A percentile compares a stretch with the other conserved stretches of the same genome.
Evolutionary conservation across 208 protist genomes (phyloP).

Genomic region (Acanthamoeba castellanii): DNA sequence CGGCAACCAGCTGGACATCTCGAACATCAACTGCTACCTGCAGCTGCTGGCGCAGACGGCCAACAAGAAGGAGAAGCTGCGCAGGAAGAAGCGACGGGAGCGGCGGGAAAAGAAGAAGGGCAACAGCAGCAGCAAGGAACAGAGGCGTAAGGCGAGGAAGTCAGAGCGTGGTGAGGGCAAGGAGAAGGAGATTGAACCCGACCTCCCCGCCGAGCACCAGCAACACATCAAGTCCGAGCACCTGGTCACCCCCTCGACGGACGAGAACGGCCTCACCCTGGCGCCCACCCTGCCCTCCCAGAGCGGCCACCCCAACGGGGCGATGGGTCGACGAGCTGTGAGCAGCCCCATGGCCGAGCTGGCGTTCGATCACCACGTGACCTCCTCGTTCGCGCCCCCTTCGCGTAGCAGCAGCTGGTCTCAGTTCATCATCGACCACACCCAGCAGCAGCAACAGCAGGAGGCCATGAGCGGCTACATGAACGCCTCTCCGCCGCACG

Average conservation of each 20-base stretch:
- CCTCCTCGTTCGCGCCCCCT: not conserved
- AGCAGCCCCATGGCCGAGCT: not conserved
- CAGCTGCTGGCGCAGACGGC: conserved; percentile 43
- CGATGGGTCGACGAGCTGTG: not conserved
- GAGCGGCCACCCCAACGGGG: not conserved
- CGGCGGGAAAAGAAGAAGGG: conserved; percentile 16
- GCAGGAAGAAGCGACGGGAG: conserved; percentile 36
- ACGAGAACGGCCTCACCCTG: not conserved
- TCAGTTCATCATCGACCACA: conserved; percentile 42
- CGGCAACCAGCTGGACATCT: conserved; percentile 24
- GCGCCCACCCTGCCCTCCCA: not conserved
- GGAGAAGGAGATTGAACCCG: not conserved
- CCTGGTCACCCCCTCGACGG: not conserved
- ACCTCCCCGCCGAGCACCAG: not conserved
- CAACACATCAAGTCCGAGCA: not conserved
- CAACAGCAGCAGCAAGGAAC: not conserved
- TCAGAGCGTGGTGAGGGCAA: not conserved
- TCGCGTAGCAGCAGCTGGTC: conserved; percentile 9
- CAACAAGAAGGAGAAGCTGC: conserved; percentile 58
- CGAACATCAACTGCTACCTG: conserved; percentile 55
- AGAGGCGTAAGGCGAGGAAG: not conserved
- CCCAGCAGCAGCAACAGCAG: not conserved
- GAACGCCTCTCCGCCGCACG: not conserved
- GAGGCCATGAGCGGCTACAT: not conserved
- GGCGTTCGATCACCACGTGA: not conserved